Evolutionary conservation across 768 basidiomycete species (phyloP).

Genomic region (Leccinum incarnatum): DNA sequence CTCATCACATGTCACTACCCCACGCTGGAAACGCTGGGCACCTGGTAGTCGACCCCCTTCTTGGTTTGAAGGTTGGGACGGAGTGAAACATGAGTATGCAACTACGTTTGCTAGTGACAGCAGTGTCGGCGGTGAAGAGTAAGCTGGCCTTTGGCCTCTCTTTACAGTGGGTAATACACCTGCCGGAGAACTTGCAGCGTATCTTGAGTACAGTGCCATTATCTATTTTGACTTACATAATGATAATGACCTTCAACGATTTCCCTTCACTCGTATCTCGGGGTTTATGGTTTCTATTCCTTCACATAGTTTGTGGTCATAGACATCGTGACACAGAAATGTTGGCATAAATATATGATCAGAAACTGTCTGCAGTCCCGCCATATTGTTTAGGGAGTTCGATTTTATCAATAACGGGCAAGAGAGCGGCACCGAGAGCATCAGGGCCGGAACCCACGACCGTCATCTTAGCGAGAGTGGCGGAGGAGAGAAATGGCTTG

Average conservation of each 20-base stretch:
- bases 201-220: not conserved
- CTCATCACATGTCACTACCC: constrained; percentile 7
- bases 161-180: too few species aligned
- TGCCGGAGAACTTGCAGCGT: too few species aligned
- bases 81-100: constrained; percentile 42
- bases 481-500: constrained; percentile 67
- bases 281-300: not conserved
- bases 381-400: constrained; percentile 73
- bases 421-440: constrained; percentile 57
- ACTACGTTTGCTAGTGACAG: constrained; percentile 40
- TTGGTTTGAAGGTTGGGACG: constrained; percentile 44
- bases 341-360: not conserved
- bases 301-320: not conserved
- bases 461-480: constrained; percentile 78
- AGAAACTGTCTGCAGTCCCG: constrained; percentile 59
- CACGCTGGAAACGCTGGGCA: constrained; percentile 27
- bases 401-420: constrained; percentile 50
- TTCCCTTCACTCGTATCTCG: not conserved
- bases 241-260: not conserved
- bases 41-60: constrained; percentile 32
- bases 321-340: not conserved
- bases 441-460: constrained; percentile 67
- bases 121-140: constrained; percentile 26
- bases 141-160: not conserved
- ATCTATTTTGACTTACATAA: not conserved